Base-by-base conservation (phyloP, 805 yeast species). In the Sporopachydermia lactativora region DNA sequence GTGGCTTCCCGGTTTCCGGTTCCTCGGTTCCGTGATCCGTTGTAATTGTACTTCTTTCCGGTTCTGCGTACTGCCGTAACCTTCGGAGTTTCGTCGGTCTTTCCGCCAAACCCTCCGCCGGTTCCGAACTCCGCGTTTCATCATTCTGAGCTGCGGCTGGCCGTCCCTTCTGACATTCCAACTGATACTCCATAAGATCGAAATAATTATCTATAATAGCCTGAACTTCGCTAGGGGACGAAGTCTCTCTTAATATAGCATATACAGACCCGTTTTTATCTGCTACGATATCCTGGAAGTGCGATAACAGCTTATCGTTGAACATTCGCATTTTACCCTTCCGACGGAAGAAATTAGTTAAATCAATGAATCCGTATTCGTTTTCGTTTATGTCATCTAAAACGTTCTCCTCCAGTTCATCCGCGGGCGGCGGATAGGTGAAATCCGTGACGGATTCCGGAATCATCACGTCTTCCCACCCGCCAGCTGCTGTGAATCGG, bases 401-500 rank as follows among this genome's bases (percentile, higher is more conserved):
- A 8, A 24, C 31, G 31, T 24, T 24, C 13, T 24, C 31, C n/a
- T 24, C 31, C n/a, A 24, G n/a, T 8, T 24, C 31, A 24, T 8
- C 31, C n/a, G 8, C n/a, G 8, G 31, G n/a, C n/a, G 31, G 31
- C n/a, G 31, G 31, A 24, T 24, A 24, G n/a, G 31, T 24, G n/a
- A 24, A 24, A 24, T 24, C 31, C 13, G 31, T n/a, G n/a, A 24
- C 31, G n/a, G 8, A 24, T 24, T 24, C 31, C 8, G 31, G 31
- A 24, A 24, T 24, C 31, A 24, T 24, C 31, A 24, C 31, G n/a
- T 24, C 31, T 24, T 24, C 31, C 31, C 31, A 24, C n/a, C 31
- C 5, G 8, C 11, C 16, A 18, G 16, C 17, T 34, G 5, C 39
- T 15, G 16, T 15, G 8, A 8, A 8, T 8, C 31, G 31, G 8